Base-by-base conservation (phyloP, 257 asterid genomes). In the Nicotiana attenuata region DNA sequence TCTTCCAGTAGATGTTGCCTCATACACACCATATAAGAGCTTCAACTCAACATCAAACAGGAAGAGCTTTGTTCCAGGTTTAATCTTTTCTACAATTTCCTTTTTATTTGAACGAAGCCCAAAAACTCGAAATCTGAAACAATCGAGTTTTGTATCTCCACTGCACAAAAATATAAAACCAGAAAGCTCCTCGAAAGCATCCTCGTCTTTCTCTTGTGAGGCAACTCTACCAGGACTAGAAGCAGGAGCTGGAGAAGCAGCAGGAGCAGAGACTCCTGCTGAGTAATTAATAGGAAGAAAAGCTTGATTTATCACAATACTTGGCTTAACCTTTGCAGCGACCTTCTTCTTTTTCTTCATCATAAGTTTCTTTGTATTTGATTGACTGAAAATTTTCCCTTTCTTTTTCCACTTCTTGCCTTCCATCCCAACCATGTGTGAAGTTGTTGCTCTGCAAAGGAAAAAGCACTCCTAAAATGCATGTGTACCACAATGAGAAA, bases 131-230 rank as follows among this genome's bases (percentile, higher is more conserved):
- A 88, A 91, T 63, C 76, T 89, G 87, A 83, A 94, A 83, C 98
- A 92, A 67, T 94, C 90, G 24, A 82, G 76, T 90, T 94, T 94
- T 38, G 97, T 91, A 41, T 13, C 87, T 20, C 86, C 81, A 80
- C 88, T 91, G 84, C 98, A 92, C 88, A 92, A 85, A 87, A 94
- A 94, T 81, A 92, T 92, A 87, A 85, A 94, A 81, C 97, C 98
- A 66, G 94, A 61, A 69, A 86, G 78, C 22, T 65, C 24, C 82
- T 86, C 79, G 2, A 81, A 73, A 19, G 76, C 83, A 69, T 82
- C 85, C 78, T 22, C 26, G 50, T 77, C 83, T 53, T 66, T 81
- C 86, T 78, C 87, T 55, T 76, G 76, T 76, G 83, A 78, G 81
- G 87, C 76, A 65, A 87, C 81, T 68, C 83, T 85, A 17, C 80